Base-by-base conservation (phyloP, 371 early-diverging fungal genomes). In the Mucor circinelloides region DNA sequence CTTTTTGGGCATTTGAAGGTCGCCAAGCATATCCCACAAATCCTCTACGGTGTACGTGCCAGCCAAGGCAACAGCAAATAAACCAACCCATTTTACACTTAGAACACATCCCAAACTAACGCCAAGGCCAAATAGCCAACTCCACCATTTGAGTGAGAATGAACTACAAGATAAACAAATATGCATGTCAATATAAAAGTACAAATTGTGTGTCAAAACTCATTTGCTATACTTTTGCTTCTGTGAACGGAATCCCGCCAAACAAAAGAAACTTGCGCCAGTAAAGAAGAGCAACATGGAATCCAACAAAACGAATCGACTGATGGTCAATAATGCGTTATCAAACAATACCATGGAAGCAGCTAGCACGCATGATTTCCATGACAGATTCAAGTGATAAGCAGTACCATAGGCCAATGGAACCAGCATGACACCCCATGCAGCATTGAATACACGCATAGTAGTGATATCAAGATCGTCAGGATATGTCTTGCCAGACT, bases 71-170 rank as follows among this genome's bases (percentile, higher is more conserved):
- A 96, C 95, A 23, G 93, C 91, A 76, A 99, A 94, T 38, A 98
- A 79, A 0, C 99, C 99, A 25, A 99, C 98, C 99, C 99, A 99
- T 82, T 99, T 99, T 19, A 99, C 91, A 83, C 99, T 93, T 38
- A 71, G 64, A 1, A 92, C 96, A 54, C 93, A 85, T 25, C 99
- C 99, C 17, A 99, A 75, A n/a, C 93, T 91, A 1, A 94, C 63
- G 27, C 99, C 99, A 12, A 97, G 93, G n/a, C 89, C 75, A 2
- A 89, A 59, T 17, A 99, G 69, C 94, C 96, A 96, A 10, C 80
- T 50, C 87, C 90, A 96, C 99, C 98, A 98, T 25, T 84, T 77
- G 0, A 67, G 25, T 0, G 95, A 88, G 69, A 98, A 96, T 6
- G 96, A 86, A 25, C 91, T 92, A 44, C 9, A 56, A 56, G 13